Evolutionary conservation across 345 rosid genomes (phyloP).

Genomic region (Pugionium cornutum): DNA sequence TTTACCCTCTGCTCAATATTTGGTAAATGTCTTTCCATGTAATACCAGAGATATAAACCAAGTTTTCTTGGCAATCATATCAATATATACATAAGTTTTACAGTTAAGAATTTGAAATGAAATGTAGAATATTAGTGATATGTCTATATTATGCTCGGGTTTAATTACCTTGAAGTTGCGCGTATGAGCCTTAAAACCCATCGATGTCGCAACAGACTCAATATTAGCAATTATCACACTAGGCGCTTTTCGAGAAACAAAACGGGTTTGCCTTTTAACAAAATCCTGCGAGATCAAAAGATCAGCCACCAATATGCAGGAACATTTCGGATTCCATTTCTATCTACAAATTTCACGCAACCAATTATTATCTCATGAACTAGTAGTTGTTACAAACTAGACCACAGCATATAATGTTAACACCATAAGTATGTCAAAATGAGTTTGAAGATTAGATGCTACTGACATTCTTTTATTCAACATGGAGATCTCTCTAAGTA

Average conservation of each 20-base stretch:
- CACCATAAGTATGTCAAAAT: neutral
- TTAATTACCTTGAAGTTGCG: slow-evolving; percentile 70
- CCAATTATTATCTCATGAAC: slow-evolving; percentile 5
- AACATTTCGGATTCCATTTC: slow-evolving; percentile 2
- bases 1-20: neutral
- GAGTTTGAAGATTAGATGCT: neutral
- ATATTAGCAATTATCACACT: slow-evolving; percentile 62
- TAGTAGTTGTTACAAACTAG: slow-evolving; percentile 4
- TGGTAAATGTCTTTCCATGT: neutral
- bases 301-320: slow-evolving; percentile 12
- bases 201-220: slow-evolving; percentile 69
- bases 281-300: slow-evolving; percentile 54
- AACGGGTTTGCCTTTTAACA: slow-evolving; percentile 81
- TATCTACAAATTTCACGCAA: slow-evolving; percentile 16
- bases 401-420: neutral
- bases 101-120: neutral
- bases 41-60: slow-evolving; percentile 5
- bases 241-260: slow-evolving; percentile 73
- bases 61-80: slow-evolving; percentile 9
- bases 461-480: too few relatives aligned
- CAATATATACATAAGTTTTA: neutral
- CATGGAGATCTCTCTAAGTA: neutral
- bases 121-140: neutral
- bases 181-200: slow-evolving; percentile 65
- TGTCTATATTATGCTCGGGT: slow-evolving; percentile 12